These are phyloP conservation scores for Lupinus albus DNA, from an alignment of 306 rosid genomes.

Conservation along the genomic window DNA sequence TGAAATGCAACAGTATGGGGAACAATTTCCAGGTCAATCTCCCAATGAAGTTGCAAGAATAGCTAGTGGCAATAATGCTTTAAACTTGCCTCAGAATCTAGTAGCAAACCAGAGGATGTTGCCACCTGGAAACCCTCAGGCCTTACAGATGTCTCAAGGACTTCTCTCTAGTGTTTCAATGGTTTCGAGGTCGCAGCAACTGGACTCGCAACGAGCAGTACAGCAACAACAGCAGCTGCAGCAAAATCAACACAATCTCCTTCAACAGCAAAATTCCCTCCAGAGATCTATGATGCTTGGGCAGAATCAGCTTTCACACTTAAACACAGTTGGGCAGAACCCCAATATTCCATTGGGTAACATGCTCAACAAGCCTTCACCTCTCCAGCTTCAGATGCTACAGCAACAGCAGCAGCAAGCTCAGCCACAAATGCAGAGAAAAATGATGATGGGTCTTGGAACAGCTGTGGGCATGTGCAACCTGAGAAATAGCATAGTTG, in stretches of 20 bases:
- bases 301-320: slow-evolving; percentile 67
- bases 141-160: slow-evolving; percentile 92
- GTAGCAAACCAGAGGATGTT: slow-evolving; percentile 75
- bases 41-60: slow-evolving; percentile 69
- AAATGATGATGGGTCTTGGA: slow-evolving; percentile 87
- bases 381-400: slow-evolving; percentile 62
- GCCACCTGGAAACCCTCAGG: slow-evolving; percentile 85
- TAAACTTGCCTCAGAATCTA: slow-evolving; percentile 69
- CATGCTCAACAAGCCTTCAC: slow-evolving; percentile 63
- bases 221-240: slow-evolving; percentile 47
- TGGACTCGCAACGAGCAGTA: slow-evolving; percentile 66
- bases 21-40: slow-evolving; percentile 61
- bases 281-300: slow-evolving; percentile 81
- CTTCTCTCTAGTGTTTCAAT: slow-evolving; percentile 68
- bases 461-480: slow-evolving; percentile 63
- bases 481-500: slow-evolving; percentile 72
- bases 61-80: slow-evolving; percentile 48
- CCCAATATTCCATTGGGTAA: slow-evolving; percentile 69
- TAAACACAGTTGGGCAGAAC: slow-evolving; percentile 70
- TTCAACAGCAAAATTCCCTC: slow-evolving; percentile 77
- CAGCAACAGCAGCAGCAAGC: slow-evolving; percentile 59
- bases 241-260: slow-evolving; percentile 60
- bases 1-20: slow-evolving; percentile 82
- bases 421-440: slow-evolving; percentile 74
- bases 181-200: slow-evolving; percentile 70